phyloP scores from a whole-genome alignment of 345 rosid species.

The Pistacia vera region DNA sequence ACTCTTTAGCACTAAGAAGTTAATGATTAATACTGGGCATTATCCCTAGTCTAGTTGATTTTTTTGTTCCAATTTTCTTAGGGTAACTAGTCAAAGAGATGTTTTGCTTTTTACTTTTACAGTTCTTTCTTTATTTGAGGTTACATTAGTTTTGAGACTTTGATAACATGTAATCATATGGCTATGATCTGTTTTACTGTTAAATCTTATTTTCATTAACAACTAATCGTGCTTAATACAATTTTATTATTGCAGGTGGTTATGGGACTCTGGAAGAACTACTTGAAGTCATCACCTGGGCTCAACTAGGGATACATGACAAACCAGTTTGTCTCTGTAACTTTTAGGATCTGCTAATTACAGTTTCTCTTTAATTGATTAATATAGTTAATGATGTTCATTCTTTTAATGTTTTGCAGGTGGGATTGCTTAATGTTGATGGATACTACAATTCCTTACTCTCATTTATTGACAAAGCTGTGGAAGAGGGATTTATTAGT shows the following conservation, averaged over 20 bases:
- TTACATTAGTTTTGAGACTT: too few relatives aligned
- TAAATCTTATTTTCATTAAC: too few relatives aligned
- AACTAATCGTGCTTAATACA: too few relatives aligned
- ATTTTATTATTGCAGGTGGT: constrained; percentile 56
- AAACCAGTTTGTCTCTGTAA: constrained; percentile 64
- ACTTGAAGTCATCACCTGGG: constrained; percentile 99
- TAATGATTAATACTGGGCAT: constrained; percentile 15
- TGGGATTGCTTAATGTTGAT: constrained; percentile 97
- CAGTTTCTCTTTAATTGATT: not conserved
- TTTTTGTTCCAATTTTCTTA: not conserved
- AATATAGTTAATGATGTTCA: constrained; percentile 13
- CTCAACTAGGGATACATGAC: constrained; percentile 97
- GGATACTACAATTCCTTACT: constrained; percentile 98
- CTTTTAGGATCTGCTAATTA: not conserved
- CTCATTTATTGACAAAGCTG: constrained; percentile 95
- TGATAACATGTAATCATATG: not conserved
- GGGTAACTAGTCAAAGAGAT: not conserved
- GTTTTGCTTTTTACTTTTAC: not conserved
- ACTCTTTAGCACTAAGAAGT: constrained; percentile 12
- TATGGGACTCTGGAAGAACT: constrained; percentile 98
- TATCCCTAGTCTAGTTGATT: not conserved
- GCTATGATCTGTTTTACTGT: not conserved
- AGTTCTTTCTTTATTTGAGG: not conserved
- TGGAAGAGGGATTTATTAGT: constrained; percentile 91
- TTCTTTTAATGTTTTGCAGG: constrained; percentile 47